Evolutionary conservation across 2,329 filamentous ascomycete genomes (phyloP).

Genomic region (Dactylellina parvicollis): DNA sequence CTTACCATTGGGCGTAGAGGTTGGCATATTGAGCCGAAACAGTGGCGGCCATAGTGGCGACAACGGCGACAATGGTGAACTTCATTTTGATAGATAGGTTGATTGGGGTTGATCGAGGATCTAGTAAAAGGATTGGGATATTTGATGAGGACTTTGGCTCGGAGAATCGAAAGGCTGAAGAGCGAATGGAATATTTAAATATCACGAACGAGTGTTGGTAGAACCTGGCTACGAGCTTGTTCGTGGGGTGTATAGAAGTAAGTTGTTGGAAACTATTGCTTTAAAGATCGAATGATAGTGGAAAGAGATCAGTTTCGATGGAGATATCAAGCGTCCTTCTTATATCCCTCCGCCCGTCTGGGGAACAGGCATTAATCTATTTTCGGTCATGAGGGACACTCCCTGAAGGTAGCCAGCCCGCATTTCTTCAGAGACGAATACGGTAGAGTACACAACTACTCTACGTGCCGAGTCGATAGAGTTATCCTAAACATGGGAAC

Average conservation of each 20-base stretch:
- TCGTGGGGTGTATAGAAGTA: neutral
- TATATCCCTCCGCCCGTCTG: conserved; percentile 37
- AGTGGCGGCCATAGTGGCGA: conserved; percentile 14
- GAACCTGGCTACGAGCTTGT: conserved; percentile 38
- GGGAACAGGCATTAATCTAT: conserved; percentile 40
- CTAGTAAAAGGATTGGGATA: neutral
- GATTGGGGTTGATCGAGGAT: conserved; percentile 13
- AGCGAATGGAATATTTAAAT: conserved; percentile 14
- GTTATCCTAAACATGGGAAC: conserved; percentile 24
- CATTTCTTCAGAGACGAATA: conserved; percentile 19
- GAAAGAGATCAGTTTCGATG: conserved; percentile 10
- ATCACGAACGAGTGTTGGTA: conserved; percentile 41
- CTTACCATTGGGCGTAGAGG: conserved; percentile 41
- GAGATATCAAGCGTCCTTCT: conserved; percentile 27
- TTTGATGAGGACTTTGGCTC: conserved; percentile 18
- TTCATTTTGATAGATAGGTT: conserved; percentile 53
- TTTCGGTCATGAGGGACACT: conserved; percentile 18
- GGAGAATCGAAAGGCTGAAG: neutral
- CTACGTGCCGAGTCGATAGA: conserved; percentile 35
- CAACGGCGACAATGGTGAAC: conserved; percentile 16
- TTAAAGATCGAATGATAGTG: conserved; percentile 47
- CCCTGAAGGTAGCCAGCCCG: neutral
- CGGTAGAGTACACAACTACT: conserved; percentile 9
- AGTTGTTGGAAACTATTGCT: neutral
- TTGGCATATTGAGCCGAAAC: conserved; percentile 8